Evolutionary conservation across 495 filamentous ascomycete species (phyloP).

Genomic region (Neurospora intermedia): DNA sequence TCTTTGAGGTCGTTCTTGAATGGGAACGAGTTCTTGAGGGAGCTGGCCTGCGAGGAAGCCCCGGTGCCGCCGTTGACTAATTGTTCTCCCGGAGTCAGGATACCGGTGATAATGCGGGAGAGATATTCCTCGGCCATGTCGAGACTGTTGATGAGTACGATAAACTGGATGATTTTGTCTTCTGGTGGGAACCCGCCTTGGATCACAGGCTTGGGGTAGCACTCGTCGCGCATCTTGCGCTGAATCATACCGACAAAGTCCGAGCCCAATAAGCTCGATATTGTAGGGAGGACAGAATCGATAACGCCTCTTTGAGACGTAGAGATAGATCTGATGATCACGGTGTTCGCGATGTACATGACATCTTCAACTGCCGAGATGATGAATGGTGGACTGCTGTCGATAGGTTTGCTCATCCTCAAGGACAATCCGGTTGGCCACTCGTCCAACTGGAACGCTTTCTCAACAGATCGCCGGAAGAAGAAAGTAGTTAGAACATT

Average conservation of each 20-base stretch:
- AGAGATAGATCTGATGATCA: conserved; percentile 72
- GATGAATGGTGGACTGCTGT: conserved; percentile 74
- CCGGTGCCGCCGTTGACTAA: conserved; percentile 4
- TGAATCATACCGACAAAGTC: conserved; percentile 98
- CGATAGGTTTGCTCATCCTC: conserved; percentile 54
- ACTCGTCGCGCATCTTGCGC: conserved; percentile 92
- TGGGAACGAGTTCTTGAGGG: conserved; percentile 61
- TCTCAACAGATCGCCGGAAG: conserved; percentile 89
- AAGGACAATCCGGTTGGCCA: conserved; percentile 69
- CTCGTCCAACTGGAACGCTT: conserved; percentile 97
- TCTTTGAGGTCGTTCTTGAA: conserved; percentile 59
- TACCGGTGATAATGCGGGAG: conserved; percentile 66
- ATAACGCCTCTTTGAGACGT: conserved; percentile 73
- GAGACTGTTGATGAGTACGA: conserved; percentile 90
- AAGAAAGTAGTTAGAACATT: conserved; percentile 88
- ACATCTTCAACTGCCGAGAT: conserved; percentile 95
- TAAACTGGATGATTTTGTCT: conserved; percentile 70
- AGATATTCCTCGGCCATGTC: conserved; percentile 85
- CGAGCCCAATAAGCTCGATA: conserved; percentile 76
- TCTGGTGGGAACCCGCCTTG: conserved; percentile 75
- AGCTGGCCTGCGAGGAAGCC: conserved; percentile 15
- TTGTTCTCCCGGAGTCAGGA: conserved; percentile 34
- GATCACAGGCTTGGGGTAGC: conserved; percentile 65
- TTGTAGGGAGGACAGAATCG: conserved; percentile 62
- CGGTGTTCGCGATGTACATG: conserved; percentile 96